phyloP scores from a whole-genome alignment of 2,329 filamentous ascomycete genomes.

The Fusarium algeriense region DNA sequence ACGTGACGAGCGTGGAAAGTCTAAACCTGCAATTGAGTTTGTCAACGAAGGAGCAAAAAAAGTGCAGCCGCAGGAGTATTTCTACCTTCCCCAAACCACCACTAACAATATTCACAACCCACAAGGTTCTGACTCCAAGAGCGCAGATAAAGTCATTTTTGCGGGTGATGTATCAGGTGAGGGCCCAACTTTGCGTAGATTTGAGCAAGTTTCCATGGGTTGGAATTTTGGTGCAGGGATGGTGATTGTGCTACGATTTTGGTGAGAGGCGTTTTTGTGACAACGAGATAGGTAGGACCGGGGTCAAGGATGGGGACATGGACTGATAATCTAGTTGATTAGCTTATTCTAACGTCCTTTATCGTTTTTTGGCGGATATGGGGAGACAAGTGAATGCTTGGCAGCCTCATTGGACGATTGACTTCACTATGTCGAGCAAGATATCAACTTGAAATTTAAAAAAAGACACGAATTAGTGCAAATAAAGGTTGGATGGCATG shows the following conservation, averaged over 20 bases:
- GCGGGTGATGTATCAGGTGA: conserved; percentile 19
- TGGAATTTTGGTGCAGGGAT: conserved; percentile 23
- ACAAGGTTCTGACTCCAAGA: no score
- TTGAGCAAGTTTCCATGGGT: conserved; percentile 46
- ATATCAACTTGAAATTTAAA: not conserved
- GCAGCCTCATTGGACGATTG: not conserved
- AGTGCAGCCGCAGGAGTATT: conserved; percentile 8
- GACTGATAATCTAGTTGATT: not conserved
- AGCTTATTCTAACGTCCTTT: conserved; percentile 14
- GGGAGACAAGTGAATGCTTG: not conserved
- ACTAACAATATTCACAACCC: not conserved
- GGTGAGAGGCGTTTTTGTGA: not conserved
- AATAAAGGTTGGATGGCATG: no score
- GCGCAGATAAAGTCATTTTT: not conserved
- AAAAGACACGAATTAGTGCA: not conserved
- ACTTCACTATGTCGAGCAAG: not conserved
- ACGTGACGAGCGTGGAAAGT: conserved; percentile 2
- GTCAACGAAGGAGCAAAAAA: not conserved
- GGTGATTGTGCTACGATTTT: conserved; percentile 10
- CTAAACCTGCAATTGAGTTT: not conserved
- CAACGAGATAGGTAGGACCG: not conserved
- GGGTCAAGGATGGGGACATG: not conserved
- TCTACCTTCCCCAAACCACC: not conserved
- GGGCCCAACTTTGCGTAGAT: conserved; percentile 31
- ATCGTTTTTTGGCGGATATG: not conserved